These are phyloP conservation scores for Tetrahymena borealis DNA, from an alignment of 73 alveolate species.

Conservation along the genomic window DNA sequence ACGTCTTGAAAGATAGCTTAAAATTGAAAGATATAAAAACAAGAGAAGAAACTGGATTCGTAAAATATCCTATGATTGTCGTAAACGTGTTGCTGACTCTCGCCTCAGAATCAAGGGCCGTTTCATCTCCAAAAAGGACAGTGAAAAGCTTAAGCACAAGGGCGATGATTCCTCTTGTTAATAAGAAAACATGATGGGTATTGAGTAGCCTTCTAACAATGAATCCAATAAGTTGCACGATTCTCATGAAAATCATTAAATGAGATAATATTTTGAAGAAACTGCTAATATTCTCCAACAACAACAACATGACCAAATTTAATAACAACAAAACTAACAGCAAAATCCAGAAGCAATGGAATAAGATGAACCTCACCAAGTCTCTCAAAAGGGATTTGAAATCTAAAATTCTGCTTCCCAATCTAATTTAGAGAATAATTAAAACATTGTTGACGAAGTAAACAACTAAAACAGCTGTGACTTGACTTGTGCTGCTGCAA, in stretches of 20 bases:
- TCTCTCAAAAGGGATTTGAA: background rate
- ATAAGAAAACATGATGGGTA: background rate
- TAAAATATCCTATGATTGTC: slow-evolving; percentile 20
- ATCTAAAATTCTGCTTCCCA: background rate
- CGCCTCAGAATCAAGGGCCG: slow-evolving; percentile 33
- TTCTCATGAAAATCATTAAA: background rate
- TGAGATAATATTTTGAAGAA: background rate
- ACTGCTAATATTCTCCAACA: background rate
- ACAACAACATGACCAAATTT: background rate
- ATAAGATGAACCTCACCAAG: background rate
- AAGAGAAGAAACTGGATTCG: slow-evolving; percentile 34
- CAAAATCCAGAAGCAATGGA: background rate
- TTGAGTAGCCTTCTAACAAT: background rate
- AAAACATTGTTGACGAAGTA: background rate
- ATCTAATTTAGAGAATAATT: background rate
- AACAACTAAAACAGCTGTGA: background rate
- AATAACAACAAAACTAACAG: background rate
- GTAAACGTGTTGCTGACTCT: slow-evolving; percentile 25
- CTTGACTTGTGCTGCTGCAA: background rate
- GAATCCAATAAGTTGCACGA: background rate
- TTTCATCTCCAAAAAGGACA: slow-evolving; percentile 26
- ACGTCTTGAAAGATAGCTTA: slow-evolving; percentile 28
- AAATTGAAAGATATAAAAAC: slow-evolving; percentile 37
- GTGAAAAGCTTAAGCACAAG: background rate
- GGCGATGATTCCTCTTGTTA: background rate